Evolutionary conservation across 2,329 filamentous ascomycete species (phyloP), one percentile per base, ranked within the genome.

Genomic region (Fusarium caatingaense): DNA sequence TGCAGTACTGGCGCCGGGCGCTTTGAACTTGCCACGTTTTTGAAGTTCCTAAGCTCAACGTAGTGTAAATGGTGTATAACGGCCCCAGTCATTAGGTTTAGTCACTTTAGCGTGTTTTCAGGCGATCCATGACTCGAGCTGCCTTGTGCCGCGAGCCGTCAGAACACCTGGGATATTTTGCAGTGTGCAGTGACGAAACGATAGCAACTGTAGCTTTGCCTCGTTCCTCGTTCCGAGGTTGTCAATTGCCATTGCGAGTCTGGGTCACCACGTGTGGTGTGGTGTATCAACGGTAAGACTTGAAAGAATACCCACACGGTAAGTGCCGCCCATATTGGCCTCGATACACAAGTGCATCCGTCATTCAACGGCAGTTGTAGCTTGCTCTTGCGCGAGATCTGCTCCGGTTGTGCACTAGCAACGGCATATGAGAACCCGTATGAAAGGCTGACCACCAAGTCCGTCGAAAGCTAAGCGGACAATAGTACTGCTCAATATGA

Each of bases 201-300:
- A 42, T 25, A 45, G 27, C 45, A 41, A 45, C 50, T 27, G 21
- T 28, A 51, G 20, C 6, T 18, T 18, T 28, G 21, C 51, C 37
- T 46, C 27, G 60, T 51, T 47, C 51, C 60, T 46, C 27, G 60
- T 59, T 56, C 51, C 60, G 51, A 65, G 42, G 51, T 59, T 58
- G 27, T 53, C 32, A 54, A 49, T 41, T 44, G 40, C 11, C 11
- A 28, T 28, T 28, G 27, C 32, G 27, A 37, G 40, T 42, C 27
- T 34, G 37, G 30, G 41, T 27, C 23, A 56, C 61, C 37, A 50
- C 62, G 34, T 60, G 61, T 45, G 28, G 28, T 60, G 61, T 45
- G 42, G 25, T 48, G 47, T 45, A 53, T 60, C 61, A 66, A 66
- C 61, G 48, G 54, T 40, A 54, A 27, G 61, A 40, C 37, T 66